Base-by-base conservation (phyloP, 1,139 yeast species). In the Taphrina flavorubra region DNA sequence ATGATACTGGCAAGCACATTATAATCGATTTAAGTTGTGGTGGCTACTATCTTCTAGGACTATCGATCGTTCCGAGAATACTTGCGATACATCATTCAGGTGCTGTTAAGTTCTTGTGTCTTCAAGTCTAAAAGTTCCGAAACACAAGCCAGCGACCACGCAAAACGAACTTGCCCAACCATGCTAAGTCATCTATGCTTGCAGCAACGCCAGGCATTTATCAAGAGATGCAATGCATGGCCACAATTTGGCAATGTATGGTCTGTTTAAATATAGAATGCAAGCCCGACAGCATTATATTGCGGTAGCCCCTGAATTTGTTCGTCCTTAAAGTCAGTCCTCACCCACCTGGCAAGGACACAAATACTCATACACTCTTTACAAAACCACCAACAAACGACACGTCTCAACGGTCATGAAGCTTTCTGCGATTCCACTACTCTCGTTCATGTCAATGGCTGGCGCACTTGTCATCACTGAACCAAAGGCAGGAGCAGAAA, bases 401-500 rank as follows among this genome's bases (percentile, higher is more conserved):
- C 47, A 44, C 47, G 47, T 44, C 18, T 7, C 18, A 7, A 7
- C 47, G 11, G n/a, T n/a, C 47, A 58, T 58, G 62, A 51, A 44
- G 53, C 8, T 58, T 40, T 25, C 51, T n/a, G 42, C 25, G 13
- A 16, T 39, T 18, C n/a, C 46, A 7, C 5, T 58, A 25, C 20
- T 58, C 18, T 25, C 62, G 10, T 16, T 58, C 13, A 8, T 46
- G 34, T 20, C 62, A 14, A 7, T 34, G 20, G 14, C 42, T 6
- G 10, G 44, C 14, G 62, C 62, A 31, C 34, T 58, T 25, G 16
- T 20, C 20, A 42, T 58, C 25, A 58, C 51, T 13, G 46, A 31
- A 14, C 62, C 62, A 31, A 58, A 37, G 39, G 36, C 20, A 34
- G 51, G 51, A 20, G 20, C 42, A 36, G 25, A 20, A 44, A 13